Percentiles rank a stretch among this genome's conserved stretches.
These are phyloP conservation scores for Mercurialis annua DNA, from an alignment of 345 rosid genomes.

Conservation along the genomic window DNA sequence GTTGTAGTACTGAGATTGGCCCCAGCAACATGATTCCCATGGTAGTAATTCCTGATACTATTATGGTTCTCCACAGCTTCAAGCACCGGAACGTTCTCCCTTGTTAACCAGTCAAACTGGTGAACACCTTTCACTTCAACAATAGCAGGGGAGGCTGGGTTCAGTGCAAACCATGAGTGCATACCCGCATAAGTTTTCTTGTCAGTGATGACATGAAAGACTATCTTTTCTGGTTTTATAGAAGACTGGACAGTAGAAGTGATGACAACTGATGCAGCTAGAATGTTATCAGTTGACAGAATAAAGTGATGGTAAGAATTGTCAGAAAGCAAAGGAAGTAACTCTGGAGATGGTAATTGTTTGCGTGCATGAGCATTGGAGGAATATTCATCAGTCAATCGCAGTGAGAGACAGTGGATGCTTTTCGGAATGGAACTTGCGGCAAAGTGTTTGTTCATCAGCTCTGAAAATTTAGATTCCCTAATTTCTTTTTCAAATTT, in stretches of 20 bases:
- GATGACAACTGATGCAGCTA: slow-evolving; percentile 99
- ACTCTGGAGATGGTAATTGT: slow-evolving; percentile 98
- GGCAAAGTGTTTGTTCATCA: slow-evolving; percentile 98
- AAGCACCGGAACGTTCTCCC: slow-evolving; percentile 98
- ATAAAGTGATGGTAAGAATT: slow-evolving; percentile 84
- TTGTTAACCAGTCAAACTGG: slow-evolving; percentile 98
- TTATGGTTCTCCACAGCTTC: slow-evolving; percentile 94
- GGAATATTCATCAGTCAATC: slow-evolving; percentile 96
- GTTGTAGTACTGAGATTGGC: slow-evolving; percentile 75
- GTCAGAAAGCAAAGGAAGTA: slow-evolving; percentile 90
- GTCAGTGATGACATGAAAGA: slow-evolving; percentile 95
- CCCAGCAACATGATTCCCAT: slow-evolving; percentile 91
- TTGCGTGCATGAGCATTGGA: slow-evolving; percentile 97
- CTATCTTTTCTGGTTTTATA: slow-evolving; percentile 81
- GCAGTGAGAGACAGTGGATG: slow-evolving; percentile 91
- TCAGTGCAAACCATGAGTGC: slow-evolving; percentile 99
- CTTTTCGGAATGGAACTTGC: slow-evolving; percentile 99
- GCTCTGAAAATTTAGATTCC: slow-evolving; percentile 89
- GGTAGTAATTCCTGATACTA: slow-evolving; percentile 84
- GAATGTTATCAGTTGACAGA: slow-evolving; percentile 86
- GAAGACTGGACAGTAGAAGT: slow-evolving; percentile 83
- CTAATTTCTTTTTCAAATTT: slow-evolving; percentile 79
- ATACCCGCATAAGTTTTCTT: slow-evolving; percentile 98
- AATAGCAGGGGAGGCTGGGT: slow-evolving; percentile 80
- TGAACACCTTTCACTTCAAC: slow-evolving; percentile 95